Conservation (phyloP, 805 yeast species). For the Kurtzmaniella fragi region DNA sequence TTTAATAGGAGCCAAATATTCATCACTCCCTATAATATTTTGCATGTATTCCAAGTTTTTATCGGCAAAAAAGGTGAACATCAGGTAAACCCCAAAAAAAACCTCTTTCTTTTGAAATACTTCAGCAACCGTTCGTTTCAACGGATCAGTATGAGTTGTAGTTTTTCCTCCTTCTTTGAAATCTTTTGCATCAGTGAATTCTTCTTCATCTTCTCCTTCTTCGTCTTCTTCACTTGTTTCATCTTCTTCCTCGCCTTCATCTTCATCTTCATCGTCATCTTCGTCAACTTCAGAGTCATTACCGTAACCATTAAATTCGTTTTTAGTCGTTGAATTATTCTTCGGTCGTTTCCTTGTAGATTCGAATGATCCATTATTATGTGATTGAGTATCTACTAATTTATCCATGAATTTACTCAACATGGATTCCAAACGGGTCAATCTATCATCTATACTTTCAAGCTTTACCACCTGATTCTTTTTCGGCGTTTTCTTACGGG, state of each 20-base stretch:
- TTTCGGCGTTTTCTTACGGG: background rate
- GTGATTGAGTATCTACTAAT: background rate
- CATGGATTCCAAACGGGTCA: background rate
- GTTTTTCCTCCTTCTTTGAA: background rate
- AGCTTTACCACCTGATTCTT: background rate
- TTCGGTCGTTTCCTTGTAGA: background rate
- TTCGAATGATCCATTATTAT: background rate
- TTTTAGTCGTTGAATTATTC: background rate
- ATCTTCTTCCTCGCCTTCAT: background rate
- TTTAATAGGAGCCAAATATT: slow-evolving; percentile 19
- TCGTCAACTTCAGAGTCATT: background rate
- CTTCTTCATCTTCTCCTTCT: background rate
- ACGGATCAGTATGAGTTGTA: background rate
- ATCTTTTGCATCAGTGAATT: background rate
- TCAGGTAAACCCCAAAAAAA: no score
- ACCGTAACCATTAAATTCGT: background rate
- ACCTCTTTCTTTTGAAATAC: no score
- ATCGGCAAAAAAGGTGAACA: no score
- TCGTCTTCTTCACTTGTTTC: background rate
- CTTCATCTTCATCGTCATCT: slow-evolving; percentile 1
- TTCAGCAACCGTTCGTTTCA: no score
- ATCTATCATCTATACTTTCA: slow-evolving; percentile 1
- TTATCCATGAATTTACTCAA: background rate
- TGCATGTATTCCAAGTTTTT: no score
- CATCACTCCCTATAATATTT: no score